These are phyloP conservation scores for Irpex rosettiformis DNA, from an alignment of 1,284 basidiomycete species.

Conservation along the genomic window DNA sequence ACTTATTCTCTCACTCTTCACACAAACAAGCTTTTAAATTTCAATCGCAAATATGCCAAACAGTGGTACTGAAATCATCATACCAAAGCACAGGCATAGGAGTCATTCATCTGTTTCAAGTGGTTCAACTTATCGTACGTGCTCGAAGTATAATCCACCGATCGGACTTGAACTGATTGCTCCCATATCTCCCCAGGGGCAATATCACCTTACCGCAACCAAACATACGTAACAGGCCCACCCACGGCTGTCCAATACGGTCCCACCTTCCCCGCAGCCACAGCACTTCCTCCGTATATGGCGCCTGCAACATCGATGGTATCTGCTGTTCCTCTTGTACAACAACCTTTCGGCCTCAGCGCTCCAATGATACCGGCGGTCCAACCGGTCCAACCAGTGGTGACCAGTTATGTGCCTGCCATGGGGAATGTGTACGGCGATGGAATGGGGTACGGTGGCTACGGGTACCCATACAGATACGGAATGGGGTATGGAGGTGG, in stretches of 20 bases:
- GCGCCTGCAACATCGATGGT: background rate
- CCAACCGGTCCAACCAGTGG: background rate
- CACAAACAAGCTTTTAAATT: no score
- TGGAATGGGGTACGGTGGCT: no score
- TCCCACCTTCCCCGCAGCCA: background rate
- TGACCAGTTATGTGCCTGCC: background rate
- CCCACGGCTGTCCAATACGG: background rate
- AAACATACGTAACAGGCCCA: background rate
- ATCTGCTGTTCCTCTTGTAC: background rate
- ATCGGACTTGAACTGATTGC: no score
- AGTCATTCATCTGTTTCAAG: background rate
- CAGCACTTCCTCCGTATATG: background rate
- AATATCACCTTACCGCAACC: background rate
- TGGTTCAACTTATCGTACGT: no score
- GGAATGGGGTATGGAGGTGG: no score
- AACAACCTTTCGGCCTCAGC: background rate
- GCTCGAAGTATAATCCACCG: no score
- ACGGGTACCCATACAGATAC: no score
- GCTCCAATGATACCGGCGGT: background rate
- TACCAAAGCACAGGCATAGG: background rate
- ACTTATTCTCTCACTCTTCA: no score
- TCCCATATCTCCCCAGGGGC: background rate
- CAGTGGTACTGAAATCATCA: conserved; percentile 1
- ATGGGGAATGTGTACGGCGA: no score
- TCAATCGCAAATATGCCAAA: background rate